Conservation (phyloP, 2,329 filamentous ascomycete species). For the Colletotrichum gloeosporioides region DNA sequence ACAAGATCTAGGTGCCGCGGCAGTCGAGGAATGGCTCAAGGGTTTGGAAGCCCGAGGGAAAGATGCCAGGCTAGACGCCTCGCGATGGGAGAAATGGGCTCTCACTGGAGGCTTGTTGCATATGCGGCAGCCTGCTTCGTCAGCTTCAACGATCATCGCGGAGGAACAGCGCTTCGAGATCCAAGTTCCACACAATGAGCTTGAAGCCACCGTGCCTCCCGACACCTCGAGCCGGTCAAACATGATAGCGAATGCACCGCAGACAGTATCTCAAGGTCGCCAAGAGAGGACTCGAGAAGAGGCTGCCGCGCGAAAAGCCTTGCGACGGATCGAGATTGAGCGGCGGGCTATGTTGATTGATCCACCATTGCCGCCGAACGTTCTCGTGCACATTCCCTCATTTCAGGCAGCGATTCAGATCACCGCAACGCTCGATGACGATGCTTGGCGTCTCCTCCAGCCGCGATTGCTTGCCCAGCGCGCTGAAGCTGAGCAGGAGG, state of each 20-base stretch:
- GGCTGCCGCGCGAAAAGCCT: constrained; percentile 67
- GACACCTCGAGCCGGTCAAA: neutral
- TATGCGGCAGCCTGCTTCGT: constrained; percentile 33
- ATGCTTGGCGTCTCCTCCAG: constrained; percentile 72
- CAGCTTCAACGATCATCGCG: neutral
- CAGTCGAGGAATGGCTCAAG: constrained; percentile 80
- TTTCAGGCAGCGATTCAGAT: constrained; percentile 78
- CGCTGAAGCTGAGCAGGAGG: constrained; percentile 65
- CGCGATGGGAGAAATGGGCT: constrained; percentile 80
- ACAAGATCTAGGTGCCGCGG: constrained; percentile 68
- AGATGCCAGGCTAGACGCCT: constrained; percentile 63
- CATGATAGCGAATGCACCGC: neutral
- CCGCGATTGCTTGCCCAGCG: constrained; percentile 71
- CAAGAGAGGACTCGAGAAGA: constrained; percentile 46
- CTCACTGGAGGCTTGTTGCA: constrained; percentile 44
- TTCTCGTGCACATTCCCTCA: constrained; percentile 73
- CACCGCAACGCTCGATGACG: constrained; percentile 69
- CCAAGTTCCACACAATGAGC: neutral
- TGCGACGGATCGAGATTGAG: constrained; percentile 74
- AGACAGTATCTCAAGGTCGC: neutral
- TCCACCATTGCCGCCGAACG: constrained; percentile 66
- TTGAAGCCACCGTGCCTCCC: neutral
- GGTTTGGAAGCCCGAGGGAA: constrained; percentile 71
- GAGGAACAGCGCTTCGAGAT: neutral
- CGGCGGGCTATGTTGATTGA: constrained; percentile 68